Base-by-base conservation (phyloP, 2,329 filamentous ascomycete species). In the Phoma sp. region DNA sequence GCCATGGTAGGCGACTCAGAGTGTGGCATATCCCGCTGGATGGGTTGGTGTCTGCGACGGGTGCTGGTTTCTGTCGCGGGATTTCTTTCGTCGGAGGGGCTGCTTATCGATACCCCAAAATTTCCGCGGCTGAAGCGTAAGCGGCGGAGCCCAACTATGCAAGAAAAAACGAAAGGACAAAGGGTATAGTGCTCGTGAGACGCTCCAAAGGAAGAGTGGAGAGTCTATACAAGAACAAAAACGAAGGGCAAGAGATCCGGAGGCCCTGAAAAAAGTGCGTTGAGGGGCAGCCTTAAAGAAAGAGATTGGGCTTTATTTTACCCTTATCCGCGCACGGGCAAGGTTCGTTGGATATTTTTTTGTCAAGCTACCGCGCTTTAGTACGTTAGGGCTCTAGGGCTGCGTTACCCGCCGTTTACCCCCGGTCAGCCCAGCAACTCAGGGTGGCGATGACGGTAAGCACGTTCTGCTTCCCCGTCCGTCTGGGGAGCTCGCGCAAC, bases 1-100 rank as follows among this genome's bases (percentile, higher is more conserved):
- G 74, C 74, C 78, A 80, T 80, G 57, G 78, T 73, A 50, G 80
- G 79, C 67, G 79, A 81, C 62, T 81, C 80, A 69, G 74, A 75
- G 71, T 81, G 80, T 61, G 80, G 79, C 79, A 81, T 82, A 58
- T 64, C 69, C 65, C 57, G 53, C 51, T 42, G 51, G n/a, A 11
- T 17, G 28, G 50, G 28, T 33, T 38, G 38, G 30, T 42, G 51
- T 54, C n/a, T 48, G 45, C 52, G 29, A 45, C 26, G 15, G 20
- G 47, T 42, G 55, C 29, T 51, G 43, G 51, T 50, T 52, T 37
- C 42, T 39, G 47, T 47, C 42, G 43, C 30, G 51, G 46, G 57
- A 59, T 58, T 61, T 62, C 60, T 60, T 66, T 47, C 55, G 46
- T 59, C 64, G 62, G 65, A 65, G 68, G 68, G 68, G 58, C 55